Conservation (phyloP, 352 stramenopile genomes). For the Globisporangium mamillatum region DNA sequence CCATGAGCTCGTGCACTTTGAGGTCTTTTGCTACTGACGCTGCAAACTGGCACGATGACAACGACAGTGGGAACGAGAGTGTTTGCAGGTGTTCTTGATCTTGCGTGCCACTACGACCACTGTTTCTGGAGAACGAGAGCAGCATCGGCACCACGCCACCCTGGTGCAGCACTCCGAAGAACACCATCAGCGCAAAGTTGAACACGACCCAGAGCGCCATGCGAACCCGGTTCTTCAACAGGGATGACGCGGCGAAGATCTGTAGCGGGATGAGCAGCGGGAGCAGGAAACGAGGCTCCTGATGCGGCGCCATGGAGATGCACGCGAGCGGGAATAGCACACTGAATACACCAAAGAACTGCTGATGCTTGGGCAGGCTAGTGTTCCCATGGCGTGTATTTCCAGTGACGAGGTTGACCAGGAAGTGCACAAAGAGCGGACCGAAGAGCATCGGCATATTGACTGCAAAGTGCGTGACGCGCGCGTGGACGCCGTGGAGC, state of each 20-base stretch:
- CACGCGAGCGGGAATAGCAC: conserved; percentile 72
- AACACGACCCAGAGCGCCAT: conserved; percentile 47
- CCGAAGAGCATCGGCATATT: conserved; percentile 95
- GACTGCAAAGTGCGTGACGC: conserved; percentile 81
- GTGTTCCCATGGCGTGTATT: conserved; percentile 9
- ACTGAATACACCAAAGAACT: conserved; percentile 29
- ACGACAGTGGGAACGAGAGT: background rate
- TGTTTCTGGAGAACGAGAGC: conserved; percentile 33
- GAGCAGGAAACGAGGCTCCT: conserved; percentile 92
- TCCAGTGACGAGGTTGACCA: conserved; percentile 29
- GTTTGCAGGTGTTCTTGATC: background rate
- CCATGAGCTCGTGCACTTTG: conserved; percentile 11
- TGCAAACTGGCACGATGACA: conserved; percentile 31
- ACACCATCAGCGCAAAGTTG: conserved; percentile 47
- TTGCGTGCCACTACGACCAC: background rate
- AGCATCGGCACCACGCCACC: conserved; percentile 63
- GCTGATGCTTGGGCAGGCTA: background rate
- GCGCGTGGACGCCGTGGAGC: conserved; percentile 89
- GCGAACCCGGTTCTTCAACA: conserved; percentile 6
- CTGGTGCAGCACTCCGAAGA: conserved; percentile 74
- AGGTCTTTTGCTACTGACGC: background rate
- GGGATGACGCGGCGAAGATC: conserved; percentile 33
- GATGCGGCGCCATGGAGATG: conserved; percentile 91
- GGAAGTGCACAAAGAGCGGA: conserved; percentile 66
- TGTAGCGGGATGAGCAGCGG: conserved; percentile 85